These are phyloP conservation scores for Fonsecaea pedrosoi DNA, from an alignment of 2,329 filamentous ascomycete genomes.

Conservation along the genomic window DNA sequence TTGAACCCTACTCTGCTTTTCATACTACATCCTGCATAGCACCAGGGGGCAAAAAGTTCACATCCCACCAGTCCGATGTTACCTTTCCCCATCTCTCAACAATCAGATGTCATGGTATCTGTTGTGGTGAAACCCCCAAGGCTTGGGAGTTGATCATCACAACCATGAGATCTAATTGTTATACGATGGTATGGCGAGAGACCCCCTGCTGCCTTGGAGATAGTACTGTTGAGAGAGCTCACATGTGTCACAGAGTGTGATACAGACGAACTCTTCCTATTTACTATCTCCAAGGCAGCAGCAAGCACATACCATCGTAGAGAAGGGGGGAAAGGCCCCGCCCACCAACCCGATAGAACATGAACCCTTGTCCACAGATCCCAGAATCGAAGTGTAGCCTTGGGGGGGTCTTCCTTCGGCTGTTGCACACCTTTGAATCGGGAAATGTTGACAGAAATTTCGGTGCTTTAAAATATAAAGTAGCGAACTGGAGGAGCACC, in stretches of 20 bases:
- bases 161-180: slow-evolving; percentile 1
- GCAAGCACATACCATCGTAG: background rate
- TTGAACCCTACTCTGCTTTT: background rate
- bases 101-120: background rate
- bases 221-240: background rate
- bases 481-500: background rate
- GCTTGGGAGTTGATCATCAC: background rate
- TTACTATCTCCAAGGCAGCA: background rate
- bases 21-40: background rate
- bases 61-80: background rate
- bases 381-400: background rate
- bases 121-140: background rate
- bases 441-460: background rate
- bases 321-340: background rate
- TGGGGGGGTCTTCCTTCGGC: background rate
- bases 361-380: background rate
- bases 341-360: slow-evolving; percentile 6
- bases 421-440: background rate
- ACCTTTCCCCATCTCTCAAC: background rate
- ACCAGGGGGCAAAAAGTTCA: background rate
- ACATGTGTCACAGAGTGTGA: background rate
- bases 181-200: background rate
- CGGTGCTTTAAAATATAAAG: background rate
- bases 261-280: background rate
- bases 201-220: background rate